Percentiles rank a stretch among this genome's conserved stretches.
Evolutionary conservation across 768 basidiomycete genomes (phyloP).

Genomic region (Boletales sp.): DNA sequence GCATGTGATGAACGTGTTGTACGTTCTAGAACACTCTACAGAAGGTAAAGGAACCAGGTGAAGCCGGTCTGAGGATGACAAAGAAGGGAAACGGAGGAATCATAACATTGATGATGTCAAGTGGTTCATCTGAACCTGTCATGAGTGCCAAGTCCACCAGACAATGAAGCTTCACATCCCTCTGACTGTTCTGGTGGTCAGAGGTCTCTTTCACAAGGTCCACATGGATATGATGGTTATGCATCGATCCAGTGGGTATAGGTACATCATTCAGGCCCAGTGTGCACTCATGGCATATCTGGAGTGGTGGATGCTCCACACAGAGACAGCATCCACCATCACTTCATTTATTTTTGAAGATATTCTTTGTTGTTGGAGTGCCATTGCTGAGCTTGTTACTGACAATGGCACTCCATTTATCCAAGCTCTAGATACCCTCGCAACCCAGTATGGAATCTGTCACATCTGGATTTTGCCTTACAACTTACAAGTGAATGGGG

Average conservation of each 20-base stretch:
- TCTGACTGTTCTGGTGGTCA: not conserved
- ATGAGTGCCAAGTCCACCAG: conserved; percentile 32
- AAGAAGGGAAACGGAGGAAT: no score
- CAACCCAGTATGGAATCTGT: conserved; percentile 28
- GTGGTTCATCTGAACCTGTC: conserved; percentile 28
- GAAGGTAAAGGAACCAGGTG: no score
- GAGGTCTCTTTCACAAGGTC: conserved; percentile 11
- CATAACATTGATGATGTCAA: no score
- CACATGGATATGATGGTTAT: conserved; percentile 2
- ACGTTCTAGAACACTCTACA: no score
- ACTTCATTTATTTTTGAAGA: conserved; percentile 17
- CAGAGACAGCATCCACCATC: conserved; percentile 11
- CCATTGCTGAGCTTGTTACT: conserved; percentile 35
- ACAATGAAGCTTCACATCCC: conserved; percentile 18
- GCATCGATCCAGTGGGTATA: not conserved
- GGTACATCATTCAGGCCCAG: conserved; percentile 14
- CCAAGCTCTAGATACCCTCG: conserved; percentile 19
- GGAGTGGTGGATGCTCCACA: conserved; percentile 32
- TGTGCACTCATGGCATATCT: not conserved
- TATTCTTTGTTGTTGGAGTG: conserved; percentile 34
- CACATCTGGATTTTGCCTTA: conserved; percentile 41
- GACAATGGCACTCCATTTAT: conserved; percentile 39
- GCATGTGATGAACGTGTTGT: no score
- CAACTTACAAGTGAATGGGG: conserved; percentile 42
- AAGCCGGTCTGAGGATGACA: no score